Conservation (phyloP, 2,329 filamentous ascomycete species). For the Penicillium corylophilum region DNA sequence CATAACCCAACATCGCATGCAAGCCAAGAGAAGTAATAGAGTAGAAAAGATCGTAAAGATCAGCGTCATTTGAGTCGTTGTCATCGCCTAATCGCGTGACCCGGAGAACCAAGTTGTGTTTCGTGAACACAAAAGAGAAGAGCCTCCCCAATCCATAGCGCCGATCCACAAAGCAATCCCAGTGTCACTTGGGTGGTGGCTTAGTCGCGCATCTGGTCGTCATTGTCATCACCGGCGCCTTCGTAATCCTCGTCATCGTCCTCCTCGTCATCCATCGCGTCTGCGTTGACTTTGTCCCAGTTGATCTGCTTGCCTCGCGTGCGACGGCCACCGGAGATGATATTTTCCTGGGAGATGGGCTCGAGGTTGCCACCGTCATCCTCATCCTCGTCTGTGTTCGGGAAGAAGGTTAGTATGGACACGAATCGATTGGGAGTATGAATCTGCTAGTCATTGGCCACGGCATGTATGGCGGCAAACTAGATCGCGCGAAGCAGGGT, state of each 20-base stretch:
- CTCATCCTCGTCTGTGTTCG: constrained; percentile 64
- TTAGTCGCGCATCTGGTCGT: constrained; percentile 44
- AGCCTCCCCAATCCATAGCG: constrained; percentile 16
- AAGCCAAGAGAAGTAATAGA: neutral
- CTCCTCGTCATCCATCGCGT: constrained; percentile 62
- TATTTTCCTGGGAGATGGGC: constrained; percentile 88
- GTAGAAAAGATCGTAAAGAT: neutral
- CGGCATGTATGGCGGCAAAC: neutral
- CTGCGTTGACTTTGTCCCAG: constrained; percentile 83
- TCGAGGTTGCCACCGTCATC: constrained; percentile 76
- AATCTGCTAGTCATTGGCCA: neutral
- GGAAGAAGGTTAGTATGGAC: constrained; percentile 13
- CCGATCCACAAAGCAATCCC: constrained; percentile 18
- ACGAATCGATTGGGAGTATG: constrained; percentile 17
- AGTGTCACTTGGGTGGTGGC: constrained; percentile 11
- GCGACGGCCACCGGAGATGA: constrained; percentile 73
- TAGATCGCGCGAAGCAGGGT: neutral
- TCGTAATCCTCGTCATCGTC: constrained; percentile 39
- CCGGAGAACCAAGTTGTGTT: neutral
- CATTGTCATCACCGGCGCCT: constrained; percentile 29
- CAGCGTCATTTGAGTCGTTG: constrained; percentile 23
- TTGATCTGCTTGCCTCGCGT: constrained; percentile 92
- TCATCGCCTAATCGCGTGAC: constrained; percentile 9
- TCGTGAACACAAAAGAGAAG: constrained; percentile 4
- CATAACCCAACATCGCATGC: neutral